Base-by-base conservation (phyloP, 768 basidiomycete genomes). In the Mycena venus region DNA sequence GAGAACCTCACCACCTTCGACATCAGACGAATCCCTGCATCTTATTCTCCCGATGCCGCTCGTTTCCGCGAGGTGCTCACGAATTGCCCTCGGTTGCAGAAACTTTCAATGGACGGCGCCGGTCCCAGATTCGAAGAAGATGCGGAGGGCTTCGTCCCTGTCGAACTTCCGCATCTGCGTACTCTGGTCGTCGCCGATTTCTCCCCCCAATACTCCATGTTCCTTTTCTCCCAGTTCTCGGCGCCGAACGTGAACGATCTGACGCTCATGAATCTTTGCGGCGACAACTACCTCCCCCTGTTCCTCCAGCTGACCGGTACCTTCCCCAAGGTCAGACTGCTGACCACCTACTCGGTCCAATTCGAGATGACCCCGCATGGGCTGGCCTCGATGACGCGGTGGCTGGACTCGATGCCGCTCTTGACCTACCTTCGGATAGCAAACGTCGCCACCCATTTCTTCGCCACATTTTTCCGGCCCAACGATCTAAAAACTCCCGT, bases 61-160 rank as follows among this genome's bases (percentile, higher is more conserved):
- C 85, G 86, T 21, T 93, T 94, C 80, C 87, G 89, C 40, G 81
- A 86, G 27, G 84, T 94, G 23, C 86, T 93, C 21, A 62, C 65
- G 12, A 82, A 78, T 55, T 91, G 86, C 67, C 89, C 90, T 14
- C 81, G 81, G 10, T 80, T 95, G 27, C 79, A 80, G 61, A 91
- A 90, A 66, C 84, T 95, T 55, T 84, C 89, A n/a, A 76, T 94
- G 34, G 90, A 93, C 77, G 90, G 89, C 56, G 91, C 91, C 31
- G 91, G 92, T 10, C 92, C 93, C 23, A 79, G 79, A 65, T 85
- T 79, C 75, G 67, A 79, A 56, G 72, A 79, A 61, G 78, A 78
- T 49, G 10, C 58, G 60, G 25, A 61, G 82, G 19, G 62, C 74
- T 32, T 17, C 10, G 17, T 6, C 1, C 88, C 91, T 4, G 79